Evolutionary conservation across 495 filamentous ascomycete species (phyloP).

Genomic region (Trichocladium uniseriatum): DNA sequence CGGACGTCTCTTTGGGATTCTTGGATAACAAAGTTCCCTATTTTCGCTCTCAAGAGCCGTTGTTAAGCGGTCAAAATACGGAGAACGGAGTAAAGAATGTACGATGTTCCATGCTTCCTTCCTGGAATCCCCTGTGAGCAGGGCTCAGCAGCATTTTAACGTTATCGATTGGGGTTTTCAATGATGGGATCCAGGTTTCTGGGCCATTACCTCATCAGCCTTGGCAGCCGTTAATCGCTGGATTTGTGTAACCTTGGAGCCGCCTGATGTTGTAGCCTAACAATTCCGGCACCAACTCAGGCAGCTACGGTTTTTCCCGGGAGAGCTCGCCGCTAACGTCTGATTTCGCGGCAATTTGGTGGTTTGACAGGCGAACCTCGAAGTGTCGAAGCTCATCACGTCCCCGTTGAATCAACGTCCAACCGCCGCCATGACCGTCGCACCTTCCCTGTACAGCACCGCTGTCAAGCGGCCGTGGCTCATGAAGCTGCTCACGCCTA

Average conservation of each 20-base stretch:
- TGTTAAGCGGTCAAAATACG: too few species aligned
- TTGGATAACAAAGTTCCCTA: too few species aligned
- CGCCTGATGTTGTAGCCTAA: background rate
- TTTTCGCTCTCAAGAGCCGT: too few species aligned
- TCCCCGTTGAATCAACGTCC: slow-evolving; percentile 7
- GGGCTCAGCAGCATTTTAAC: background rate
- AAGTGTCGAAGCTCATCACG: background rate
- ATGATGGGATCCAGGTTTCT: background rate
- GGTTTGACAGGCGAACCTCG: background rate
- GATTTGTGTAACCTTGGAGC: background rate
- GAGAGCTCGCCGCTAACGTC: slow-evolving; percentile 2
- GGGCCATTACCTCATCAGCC: slow-evolving; percentile 5
- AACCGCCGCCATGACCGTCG: slow-evolving; percentile 51
- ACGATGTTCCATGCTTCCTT: too few species aligned
- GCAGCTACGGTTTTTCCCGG: slow-evolving; percentile 12
- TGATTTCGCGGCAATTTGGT: slow-evolving; percentile 23
- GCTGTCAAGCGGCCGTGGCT: slow-evolving; percentile 80
- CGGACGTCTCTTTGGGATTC: too few species aligned
- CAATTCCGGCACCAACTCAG: slow-evolving; percentile 4
- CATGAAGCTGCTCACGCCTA: slow-evolving; percentile 59
- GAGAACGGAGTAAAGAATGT: too few species aligned
- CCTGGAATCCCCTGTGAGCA: background rate
- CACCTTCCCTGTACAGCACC: slow-evolving; percentile 60
- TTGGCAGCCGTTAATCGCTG: background rate
- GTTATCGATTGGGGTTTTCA: background rate